Evolutionary conservation across 441 rosid species (phyloP), one percentile per base, ranked within the genome.

Genomic region (Aquilaria agallochum): DNA sequence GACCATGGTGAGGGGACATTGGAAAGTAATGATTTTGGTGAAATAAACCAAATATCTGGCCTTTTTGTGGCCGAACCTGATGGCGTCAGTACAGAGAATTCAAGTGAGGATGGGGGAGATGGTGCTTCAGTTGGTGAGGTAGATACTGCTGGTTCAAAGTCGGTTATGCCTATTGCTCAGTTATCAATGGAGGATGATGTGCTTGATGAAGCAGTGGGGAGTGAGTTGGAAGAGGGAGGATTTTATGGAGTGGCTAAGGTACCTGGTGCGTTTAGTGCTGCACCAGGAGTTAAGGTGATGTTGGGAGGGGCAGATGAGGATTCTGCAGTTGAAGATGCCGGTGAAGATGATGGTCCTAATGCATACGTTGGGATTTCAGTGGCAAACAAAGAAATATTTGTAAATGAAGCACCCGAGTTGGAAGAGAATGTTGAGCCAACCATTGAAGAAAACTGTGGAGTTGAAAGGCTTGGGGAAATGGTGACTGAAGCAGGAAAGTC

Each of bases 101-200:
- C 78, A 15, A 36, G 58, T 55, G 58, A 32, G 4, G 75, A 62
- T 32, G 80, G 65, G 69, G 78, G 73, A 42, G 89, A 67, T 73
- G 72, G 76, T 56, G 69, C 63, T 47, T 42, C 3, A 0, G 74
- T 61, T 60, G 71, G 70, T 56, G 85, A 65, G 76, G 63, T 58
- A 55, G 68, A 56, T 66, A 33, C 53, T 62, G 32, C 46, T 49
- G 71, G 66, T 62, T 62, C 71, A 15, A 60, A 59, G 55, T 62
- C 3, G 14, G 59, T 69, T 50, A 74, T 74, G 74, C 96, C 92
- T 4, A 57, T 86, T 56, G 94, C 94, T 0, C 70, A 69, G 56
- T 67, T 86, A 81, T 86, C 94, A 20, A 49, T 82, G 57, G 89
- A 91, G 50, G 86, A 79, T 65, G 93, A 84, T 68, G 84, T 69